Evolutionary conservation across 306 rosid species (phyloP), one percentile per base, ranked within the genome.

Genomic region (Casuarina equisetifolia): DNA sequence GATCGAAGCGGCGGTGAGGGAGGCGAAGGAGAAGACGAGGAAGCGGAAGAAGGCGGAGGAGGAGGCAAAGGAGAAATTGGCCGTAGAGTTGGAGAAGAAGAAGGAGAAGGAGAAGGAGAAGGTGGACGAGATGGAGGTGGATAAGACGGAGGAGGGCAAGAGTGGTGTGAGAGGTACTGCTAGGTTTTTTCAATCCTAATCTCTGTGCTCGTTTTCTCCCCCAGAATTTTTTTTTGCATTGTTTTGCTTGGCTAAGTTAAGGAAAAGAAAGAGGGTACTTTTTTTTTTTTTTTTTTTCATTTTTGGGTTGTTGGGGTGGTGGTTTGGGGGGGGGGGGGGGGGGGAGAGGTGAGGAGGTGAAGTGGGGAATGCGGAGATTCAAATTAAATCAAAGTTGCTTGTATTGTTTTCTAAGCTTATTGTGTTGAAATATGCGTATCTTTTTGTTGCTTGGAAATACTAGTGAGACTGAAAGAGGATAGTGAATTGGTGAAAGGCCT

Each of bases 111-210:
- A 69, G 79, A 75, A 80, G 51, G 48, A 54, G 70, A 54, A 68
- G 75, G 76, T 72, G 69, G 78, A 54, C 66, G 61, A 50, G 73
- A 4, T 68, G 78, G 84, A 79, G 68, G 75, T 69, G 20, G 82
- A 79, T 10, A 61, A 70, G 52, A 73, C 11, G 12, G 62, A 25
- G 9, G 55, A 84, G 72, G 82, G 74, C 4, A 85, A 79, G 46
- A 80, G 46, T 32, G 69, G 83, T 39, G 39, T 53, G 61, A 81
- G 42, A 77, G 87, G 93, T 91, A 83, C 76, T 13, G 45, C 20
- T 32, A 1, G 4, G 5, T 1, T 36, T 17, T 76, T 63, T 55
- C 2, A 25, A 5, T 70, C 17, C 20, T 8, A 10, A 16, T 42
- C 20, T 10, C 5, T 3, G 36, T 52, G 3, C 10, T 10, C 15